Percentiles rank a stretch among this genome's conserved stretches.
phyloP scores from a whole-genome alignment of 2,329 filamentous ascomycete genomes.

The Ceratocystis albifundus region DNA sequence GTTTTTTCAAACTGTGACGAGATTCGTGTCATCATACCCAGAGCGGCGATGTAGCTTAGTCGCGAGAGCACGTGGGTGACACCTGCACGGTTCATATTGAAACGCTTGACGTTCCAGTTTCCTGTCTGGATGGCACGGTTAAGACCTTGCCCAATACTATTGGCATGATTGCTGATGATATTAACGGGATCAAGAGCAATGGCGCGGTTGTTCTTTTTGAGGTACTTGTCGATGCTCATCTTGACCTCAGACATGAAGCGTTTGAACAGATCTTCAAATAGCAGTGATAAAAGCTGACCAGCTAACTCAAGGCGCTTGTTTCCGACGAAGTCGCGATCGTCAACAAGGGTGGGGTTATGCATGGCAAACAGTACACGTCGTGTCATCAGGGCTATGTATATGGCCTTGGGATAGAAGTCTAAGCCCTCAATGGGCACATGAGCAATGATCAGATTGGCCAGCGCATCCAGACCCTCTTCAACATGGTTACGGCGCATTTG shows the following conservation, averaged over 20 bases:
- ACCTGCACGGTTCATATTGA: slow-evolving; percentile 95
- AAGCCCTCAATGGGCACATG: slow-evolving; percentile 85
- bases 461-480: slow-evolving; percentile 82
- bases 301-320: slow-evolving; percentile 95
- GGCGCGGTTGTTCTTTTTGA: slow-evolving; percentile 86
- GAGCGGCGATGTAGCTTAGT: slow-evolving; percentile 87
- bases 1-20: slow-evolving; percentile 99
- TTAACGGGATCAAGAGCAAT: slow-evolving; percentile 78
- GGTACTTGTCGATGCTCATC: slow-evolving; percentile 83
- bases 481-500: slow-evolving; percentile 64
- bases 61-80: slow-evolving; percentile 93
- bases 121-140: slow-evolving; percentile 94
- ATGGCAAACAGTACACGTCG: slow-evolving; percentile 91
- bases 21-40: slow-evolving; percentile 99
- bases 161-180: slow-evolving; percentile 72
- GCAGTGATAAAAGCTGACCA: slow-evolving; percentile 79
- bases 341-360: slow-evolving; percentile 77
- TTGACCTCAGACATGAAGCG: slow-evolving; percentile 83
- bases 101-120: slow-evolving; percentile 96
- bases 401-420: slow-evolving; percentile 92
- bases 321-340: slow-evolving; percentile 94
- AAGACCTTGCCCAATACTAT: slow-evolving; percentile 82
- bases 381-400: slow-evolving; percentile 95
- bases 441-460: slow-evolving; percentile 85
- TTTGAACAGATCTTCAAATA: slow-evolving; percentile 98